Conservation (phyloP, 1,139 yeast genomes). For the Geotrichum restrictum region DNA sequence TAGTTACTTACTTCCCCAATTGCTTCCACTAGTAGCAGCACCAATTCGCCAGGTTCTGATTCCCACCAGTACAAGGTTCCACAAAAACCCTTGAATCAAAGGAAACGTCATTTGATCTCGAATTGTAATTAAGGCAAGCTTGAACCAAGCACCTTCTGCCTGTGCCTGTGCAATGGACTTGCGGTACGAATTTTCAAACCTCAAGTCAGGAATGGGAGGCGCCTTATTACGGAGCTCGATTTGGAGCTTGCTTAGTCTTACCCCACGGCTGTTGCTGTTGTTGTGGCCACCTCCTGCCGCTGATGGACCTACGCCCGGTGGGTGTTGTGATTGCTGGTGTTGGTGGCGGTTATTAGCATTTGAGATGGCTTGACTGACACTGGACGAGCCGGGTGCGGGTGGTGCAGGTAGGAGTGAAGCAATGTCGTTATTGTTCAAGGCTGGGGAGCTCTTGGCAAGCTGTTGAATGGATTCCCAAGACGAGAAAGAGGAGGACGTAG, state of each 20-base stretch:
- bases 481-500: background rate
- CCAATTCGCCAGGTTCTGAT: slow-evolving; percentile 42
- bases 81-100: slow-evolving; percentile 50
- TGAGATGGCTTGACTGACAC: background rate
- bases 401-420: background rate
- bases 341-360: no score
- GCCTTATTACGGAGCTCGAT: slow-evolving; percentile 8
- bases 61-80: slow-evolving; percentile 44
- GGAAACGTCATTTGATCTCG: slow-evolving; percentile 41
- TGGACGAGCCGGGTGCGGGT: background rate
- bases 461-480: slow-evolving; percentile 1
- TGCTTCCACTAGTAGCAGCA: slow-evolving; percentile 27
- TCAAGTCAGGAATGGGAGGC: slow-evolving; percentile 35
- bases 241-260: background rate
- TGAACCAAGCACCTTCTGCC: slow-evolving; percentile 30
- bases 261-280: no score
- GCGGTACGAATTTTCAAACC: slow-evolving; percentile 35
- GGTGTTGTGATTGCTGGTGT: no score
- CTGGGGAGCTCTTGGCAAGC: background rate
- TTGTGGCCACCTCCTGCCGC: no score
- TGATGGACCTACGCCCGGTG: no score
- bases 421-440: background rate
- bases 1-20: slow-evolving; percentile 34
- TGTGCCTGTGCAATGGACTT: slow-evolving; percentile 34
- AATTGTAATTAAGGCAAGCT: slow-evolving; percentile 33